Percentiles rank a stretch among this genome's conserved stretches.
Conservation (phyloP, 1,139 yeast species). For the Saccharomycopsis crataegensis region DNA sequence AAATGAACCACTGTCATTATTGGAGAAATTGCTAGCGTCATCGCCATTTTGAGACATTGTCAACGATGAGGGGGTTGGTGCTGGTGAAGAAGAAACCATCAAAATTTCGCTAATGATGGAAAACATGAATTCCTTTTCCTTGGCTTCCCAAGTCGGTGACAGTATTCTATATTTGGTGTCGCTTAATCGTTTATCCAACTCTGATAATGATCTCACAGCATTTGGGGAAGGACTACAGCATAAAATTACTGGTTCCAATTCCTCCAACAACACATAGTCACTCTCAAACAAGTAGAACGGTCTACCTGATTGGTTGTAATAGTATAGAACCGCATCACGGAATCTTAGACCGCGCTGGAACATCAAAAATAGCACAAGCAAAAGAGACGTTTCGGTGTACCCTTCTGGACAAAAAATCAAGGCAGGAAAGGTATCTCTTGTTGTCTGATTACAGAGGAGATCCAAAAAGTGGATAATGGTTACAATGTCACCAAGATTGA, state of each 20-base stretch:
- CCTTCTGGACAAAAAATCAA: conserved; percentile 84
- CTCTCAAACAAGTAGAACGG: conserved; percentile 80
- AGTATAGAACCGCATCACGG: conserved; percentile 40
- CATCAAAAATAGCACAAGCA: conserved; percentile 63
- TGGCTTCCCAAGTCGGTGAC: no score
- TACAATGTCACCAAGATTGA: conserved; percentile 47
- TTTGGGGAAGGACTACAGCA: conserved; percentile 26
- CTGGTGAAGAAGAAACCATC: neutral
- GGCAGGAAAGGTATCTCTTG: conserved; percentile 22
- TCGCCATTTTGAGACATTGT: neutral
- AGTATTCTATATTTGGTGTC: no score
- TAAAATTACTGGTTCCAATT: conserved; percentile 54
- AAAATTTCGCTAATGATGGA: conserved; percentile 2
- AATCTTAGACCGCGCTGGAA: conserved; percentile 47
- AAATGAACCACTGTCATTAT: neutral
- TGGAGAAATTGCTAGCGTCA: no score
- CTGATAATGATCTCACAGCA: no score
- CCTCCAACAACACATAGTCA: conserved; percentile 60
- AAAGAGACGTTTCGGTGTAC: conserved; percentile 79
- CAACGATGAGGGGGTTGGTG: neutral
- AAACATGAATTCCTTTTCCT: no score
- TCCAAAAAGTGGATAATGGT: conserved; percentile 48
- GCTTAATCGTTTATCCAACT: no score
- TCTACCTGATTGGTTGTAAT: conserved; percentile 59
- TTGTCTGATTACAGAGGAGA: no score